Conservation (phyloP, 495 filamentous ascomycete species). For the Delitschia confertaspora region DNA sequence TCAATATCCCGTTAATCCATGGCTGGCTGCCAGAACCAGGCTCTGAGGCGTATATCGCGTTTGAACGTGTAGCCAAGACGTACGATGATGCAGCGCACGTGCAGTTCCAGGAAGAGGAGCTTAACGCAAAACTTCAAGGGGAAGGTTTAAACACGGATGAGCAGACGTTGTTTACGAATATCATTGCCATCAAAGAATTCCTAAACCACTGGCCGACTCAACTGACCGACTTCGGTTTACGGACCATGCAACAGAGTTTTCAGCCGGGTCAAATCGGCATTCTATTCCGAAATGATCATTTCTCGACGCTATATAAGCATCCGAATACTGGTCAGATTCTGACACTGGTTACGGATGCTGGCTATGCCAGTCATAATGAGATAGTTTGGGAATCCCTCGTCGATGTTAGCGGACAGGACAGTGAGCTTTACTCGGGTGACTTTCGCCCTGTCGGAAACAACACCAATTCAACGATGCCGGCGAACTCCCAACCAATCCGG, state of each 20-base stretch:
- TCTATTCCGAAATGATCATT: slow-evolving; percentile 94
- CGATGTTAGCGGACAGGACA: slow-evolving; percentile 74
- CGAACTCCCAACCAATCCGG: slow-evolving; percentile 23
- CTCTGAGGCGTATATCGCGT: slow-evolving; percentile 54
- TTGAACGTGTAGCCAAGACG: slow-evolving; percentile 61
- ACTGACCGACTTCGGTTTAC: slow-evolving; percentile 70
- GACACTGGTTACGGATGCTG: slow-evolving; percentile 83
- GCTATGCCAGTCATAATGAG: slow-evolving; percentile 80
- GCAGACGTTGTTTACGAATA: slow-evolving; percentile 64
- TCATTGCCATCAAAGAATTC: slow-evolving; percentile 72
- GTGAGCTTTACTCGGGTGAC: slow-evolving; percentile 82
- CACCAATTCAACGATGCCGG: slow-evolving; percentile 7
- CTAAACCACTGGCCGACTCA: slow-evolving; percentile 73
- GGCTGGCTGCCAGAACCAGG: slow-evolving; percentile 73
- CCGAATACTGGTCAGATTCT: slow-evolving; percentile 61
- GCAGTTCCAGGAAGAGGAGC: slow-evolving; percentile 75
- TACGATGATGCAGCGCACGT: slow-evolving; percentile 89
- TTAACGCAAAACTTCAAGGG: slow-evolving; percentile 65
- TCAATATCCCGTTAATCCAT: slow-evolving; percentile 82
- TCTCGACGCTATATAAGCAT: slow-evolving; percentile 80
- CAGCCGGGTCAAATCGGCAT: slow-evolving; percentile 72
- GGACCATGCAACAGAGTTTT: slow-evolving; percentile 55
- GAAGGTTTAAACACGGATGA: slow-evolving; percentile 48
- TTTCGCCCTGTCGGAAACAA: slow-evolving; percentile 69
- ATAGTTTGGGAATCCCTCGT: slow-evolving; percentile 92